Base-by-base conservation (phyloP, 2,329 filamentous ascomycete genomes). In the Paraconiothyrium sp. region DNA sequence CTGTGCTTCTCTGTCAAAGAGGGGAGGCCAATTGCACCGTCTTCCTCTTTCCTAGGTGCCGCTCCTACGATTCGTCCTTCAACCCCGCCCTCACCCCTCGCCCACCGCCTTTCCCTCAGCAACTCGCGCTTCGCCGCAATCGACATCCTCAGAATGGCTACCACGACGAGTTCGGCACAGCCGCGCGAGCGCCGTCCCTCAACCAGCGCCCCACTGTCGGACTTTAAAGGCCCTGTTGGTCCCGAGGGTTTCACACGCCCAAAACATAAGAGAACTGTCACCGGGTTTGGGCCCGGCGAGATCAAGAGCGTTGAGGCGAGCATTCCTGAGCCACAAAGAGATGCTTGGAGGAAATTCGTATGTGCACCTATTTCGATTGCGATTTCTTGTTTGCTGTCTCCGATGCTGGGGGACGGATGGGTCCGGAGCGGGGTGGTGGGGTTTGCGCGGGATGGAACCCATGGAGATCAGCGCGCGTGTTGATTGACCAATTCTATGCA, bases 251-350 rank as follows among this genome's bases (percentile, higher is more conserved):
- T 96, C 77, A 90, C 91, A 81, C 88, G 95, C 63, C 95, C 95
- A 49, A 99, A 98, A 83, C 95, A 99, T 84, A 97, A 93, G 85
- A 89, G 95, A 70, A 98, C 94, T n/a, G 92, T 92, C 68, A 99
- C 95, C 10, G 95, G 95, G 9, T 95, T 98, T 76, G 94, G 93
- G 37, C 87, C 93, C 32, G 84, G 88, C 39, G 95, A 99, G 77
- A 97, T 97, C 84, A 97, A 97, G 84, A 90, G 82, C 72, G 92
- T 98, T 52, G 94, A 98, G 83, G 93, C 93, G 84, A 89, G 82
- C 63, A 97, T 98, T 75, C 94, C 94, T 50, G 94, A 97, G 79
- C 89, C 90, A 37, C 90, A 96, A 83, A 89, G 94, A 67, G 92
- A 88, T 72, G 92, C 92, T 77, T 90, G 88, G 88, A 85, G 81